Percentiles rank a stretch among this genome's conserved stretches.
These are phyloP conservation scores for Colletotrichum noveboracense DNA, from an alignment of 2,329 filamentous ascomycete genomes.

Conservation along the genomic window DNA sequence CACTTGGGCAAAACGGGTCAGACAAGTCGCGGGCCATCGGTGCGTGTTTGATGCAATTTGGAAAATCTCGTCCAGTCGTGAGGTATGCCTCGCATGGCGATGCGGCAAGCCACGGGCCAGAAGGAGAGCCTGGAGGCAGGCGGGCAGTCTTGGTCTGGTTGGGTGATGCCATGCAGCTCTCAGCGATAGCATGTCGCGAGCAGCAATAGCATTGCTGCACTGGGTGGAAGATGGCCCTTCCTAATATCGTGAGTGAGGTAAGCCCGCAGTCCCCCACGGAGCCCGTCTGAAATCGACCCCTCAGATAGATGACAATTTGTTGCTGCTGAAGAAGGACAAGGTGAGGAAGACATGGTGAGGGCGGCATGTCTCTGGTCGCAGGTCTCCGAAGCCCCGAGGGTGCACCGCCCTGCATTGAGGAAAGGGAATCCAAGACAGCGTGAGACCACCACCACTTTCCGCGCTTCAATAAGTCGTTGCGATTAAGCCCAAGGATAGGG, in stretches of 20 bases:
- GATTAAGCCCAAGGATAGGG: slow-evolving; percentile 1
- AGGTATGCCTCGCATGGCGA: neutral
- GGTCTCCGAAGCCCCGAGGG: slow-evolving; percentile 5
- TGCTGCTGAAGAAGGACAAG: neutral
- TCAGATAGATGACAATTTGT: neutral
- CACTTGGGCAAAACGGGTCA: neutral
- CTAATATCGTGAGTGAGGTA: neutral
- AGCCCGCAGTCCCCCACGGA: neutral
- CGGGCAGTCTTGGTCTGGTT: neutral
- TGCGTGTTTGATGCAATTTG: slow-evolving; percentile 8
- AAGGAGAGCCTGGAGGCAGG: neutral
- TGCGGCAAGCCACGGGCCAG: neutral
- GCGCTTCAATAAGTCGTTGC: neutral
- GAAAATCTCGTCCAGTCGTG: neutral
- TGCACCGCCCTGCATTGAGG: neutral
- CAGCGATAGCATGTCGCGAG: neutral
- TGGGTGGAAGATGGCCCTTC: neutral
- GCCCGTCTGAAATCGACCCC: neutral
- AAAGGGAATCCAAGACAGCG: neutral
- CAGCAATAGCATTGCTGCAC: neutral
- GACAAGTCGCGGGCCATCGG: neutral
- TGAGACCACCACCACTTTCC: slow-evolving; percentile 4
- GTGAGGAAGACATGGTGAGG: neutral
- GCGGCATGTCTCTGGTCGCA: neutral
- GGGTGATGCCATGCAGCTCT: neutral